Base-by-base conservation (phyloP, 768 basidiomycete species). In the Lactarius evosmus region DNA sequence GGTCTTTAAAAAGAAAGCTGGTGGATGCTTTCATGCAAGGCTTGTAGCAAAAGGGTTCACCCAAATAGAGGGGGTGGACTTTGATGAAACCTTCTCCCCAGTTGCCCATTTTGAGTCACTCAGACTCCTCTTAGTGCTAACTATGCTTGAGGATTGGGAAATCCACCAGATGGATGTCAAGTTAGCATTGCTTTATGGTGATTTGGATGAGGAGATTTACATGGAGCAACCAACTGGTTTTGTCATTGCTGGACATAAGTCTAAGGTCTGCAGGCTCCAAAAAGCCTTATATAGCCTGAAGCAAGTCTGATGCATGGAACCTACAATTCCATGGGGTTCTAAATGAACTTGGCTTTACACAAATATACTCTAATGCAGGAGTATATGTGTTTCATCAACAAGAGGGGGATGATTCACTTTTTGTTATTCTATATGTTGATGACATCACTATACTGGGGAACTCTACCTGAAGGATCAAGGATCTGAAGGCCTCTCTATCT, bases 161-260 rank as follows among this genome's bases (percentile, higher is more conserved):
- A 58, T 75, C 30, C 60, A 73, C 44, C 69, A 70, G 41, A 61
- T 71, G 46, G 72, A 74, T 57, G 63, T 75, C 49, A 63, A 66
- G n/a, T 56, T 34, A 19, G 72, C 70, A 3, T 75, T 70, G 65
- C 73, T 74, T 7, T 67, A 75, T 62, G 70, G 74, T 17, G 33
- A 67, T 4, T 66, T 75, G 2, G 65, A 73, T 19, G 70, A 73
- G 44, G 69, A 70, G 22, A 62, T 73, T 25, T 74, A 72, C 54
- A 72, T 74, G 72, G 34, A 67, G 57, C 62, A 58, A n/a, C 71
- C 72, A 17, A 49, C 62, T 36, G 72, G 70, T 36, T 69, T 70
- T 25, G 14, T 40, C 29, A 1, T 2, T 0, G 4, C 46, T 1
- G 58, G 32, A 0, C 38, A 56, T 9, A 14, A 29, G 3, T 3